Evolutionary conservation across 2,329 filamentous ascomycete species (phyloP).

Genomic region (Aspergillus fumigatiaffinis): DNA sequence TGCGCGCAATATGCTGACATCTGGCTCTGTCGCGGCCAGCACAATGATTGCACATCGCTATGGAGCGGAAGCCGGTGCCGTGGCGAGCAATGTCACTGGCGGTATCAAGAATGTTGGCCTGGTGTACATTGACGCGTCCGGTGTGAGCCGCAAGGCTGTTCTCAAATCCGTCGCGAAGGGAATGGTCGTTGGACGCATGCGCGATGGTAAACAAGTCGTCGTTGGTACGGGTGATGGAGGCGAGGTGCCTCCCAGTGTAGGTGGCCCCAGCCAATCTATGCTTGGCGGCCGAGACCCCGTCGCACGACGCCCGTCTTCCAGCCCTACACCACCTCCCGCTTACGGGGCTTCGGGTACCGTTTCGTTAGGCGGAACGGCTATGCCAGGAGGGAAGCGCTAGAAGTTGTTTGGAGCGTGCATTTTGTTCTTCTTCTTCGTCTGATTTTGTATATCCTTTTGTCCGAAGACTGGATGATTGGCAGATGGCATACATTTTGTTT

Average conservation of each 20-base stretch:
- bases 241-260: conserved; percentile 21
- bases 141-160: conserved; percentile 82
- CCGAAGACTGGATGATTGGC: no score
- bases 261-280: conserved; percentile 12
- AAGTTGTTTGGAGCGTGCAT: background rate
- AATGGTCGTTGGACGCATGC: conserved; percentile 61
- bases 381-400: conserved; percentile 29
- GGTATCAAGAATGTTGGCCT: conserved; percentile 95
- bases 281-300: conserved; percentile 18
- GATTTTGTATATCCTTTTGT: background rate
- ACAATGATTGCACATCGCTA: conserved; percentile 87
- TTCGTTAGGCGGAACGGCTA: conserved; percentile 30
- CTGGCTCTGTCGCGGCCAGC: conserved; percentile 72
- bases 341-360: conserved; percentile 35
- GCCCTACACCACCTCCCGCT: conserved; percentile 38
- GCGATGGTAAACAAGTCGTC: conserved; percentile 46
- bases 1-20: conserved; percentile 70
- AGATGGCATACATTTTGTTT: background rate
- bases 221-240: conserved; percentile 47
- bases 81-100: conserved; percentile 71
- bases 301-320: conserved; percentile 29
- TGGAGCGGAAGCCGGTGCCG: conserved; percentile 75
- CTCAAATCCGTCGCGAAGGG: conserved; percentile 95
- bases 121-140: conserved; percentile 94
- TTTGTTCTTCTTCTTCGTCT: background rate